Percentiles rank a stretch among this genome's conserved stretches.
These are phyloP conservation scores for Candida golubevii DNA, from an alignment of 805 yeast genomes.

Conservation along the genomic window DNA sequence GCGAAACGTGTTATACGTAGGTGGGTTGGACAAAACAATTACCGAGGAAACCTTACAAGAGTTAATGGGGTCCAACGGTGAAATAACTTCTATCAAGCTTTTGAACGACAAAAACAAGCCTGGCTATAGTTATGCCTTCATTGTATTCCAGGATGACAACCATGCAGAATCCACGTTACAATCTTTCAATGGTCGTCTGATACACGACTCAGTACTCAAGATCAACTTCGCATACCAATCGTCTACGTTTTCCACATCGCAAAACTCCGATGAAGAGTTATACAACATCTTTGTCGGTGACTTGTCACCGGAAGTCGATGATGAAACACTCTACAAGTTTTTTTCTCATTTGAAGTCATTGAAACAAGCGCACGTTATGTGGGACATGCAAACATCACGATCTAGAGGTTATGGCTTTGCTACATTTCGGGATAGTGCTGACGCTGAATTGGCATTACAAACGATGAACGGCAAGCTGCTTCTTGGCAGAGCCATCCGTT, in stretches of 20 bases:
- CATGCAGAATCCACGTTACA: conserved; percentile 62
- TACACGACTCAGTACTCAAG: conserved; percentile 53
- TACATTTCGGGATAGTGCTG: conserved; percentile 59
- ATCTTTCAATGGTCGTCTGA: conserved; percentile 52
- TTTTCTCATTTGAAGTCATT: conserved; percentile 57
- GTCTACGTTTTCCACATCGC: conserved; percentile 53
- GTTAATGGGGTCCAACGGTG: conserved; percentile 58
- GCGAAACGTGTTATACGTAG: conserved; percentile 69
- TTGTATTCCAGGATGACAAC: conserved; percentile 59
- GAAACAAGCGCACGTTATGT: conserved; percentile 88
- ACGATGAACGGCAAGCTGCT: conserved; percentile 71
- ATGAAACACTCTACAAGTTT: conserved; percentile 57
- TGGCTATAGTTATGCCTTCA: conserved; percentile 78
- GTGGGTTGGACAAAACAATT: conserved; percentile 62
- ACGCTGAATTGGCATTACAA: conserved; percentile 70
- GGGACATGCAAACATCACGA: conserved; percentile 94
- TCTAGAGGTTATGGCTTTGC: conserved; percentile 92
- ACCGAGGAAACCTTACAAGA: conserved; percentile 60
- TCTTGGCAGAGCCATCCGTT: conserved; percentile 72
- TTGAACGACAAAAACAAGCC: conserved; percentile 70
- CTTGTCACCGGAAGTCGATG: conserved; percentile 75
- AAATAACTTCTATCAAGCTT: conserved; percentile 62
- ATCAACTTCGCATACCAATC: conserved; percentile 86
- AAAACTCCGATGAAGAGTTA: conserved; percentile 41
- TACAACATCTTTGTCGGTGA: conserved; percentile 85